phyloP scores from a whole-genome alignment of 345 rosid genomes.

The Aquilaria malaccensis region DNA sequence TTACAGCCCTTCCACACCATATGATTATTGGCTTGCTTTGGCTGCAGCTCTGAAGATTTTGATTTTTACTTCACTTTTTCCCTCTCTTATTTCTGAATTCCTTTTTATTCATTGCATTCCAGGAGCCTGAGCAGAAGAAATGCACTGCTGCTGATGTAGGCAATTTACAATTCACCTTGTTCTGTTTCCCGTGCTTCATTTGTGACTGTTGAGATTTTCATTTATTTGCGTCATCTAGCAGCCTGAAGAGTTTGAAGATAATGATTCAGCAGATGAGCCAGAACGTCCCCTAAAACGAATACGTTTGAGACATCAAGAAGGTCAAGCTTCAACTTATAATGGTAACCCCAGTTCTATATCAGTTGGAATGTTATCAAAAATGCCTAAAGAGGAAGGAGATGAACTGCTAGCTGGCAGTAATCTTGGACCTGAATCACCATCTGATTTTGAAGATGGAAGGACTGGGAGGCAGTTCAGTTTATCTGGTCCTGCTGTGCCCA shows the following conservation, averaged over 20 bases:
- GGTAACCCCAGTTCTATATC: constrained; percentile 16
- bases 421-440: constrained; percentile 6
- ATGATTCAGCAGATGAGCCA: constrained; percentile 34
- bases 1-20: no score
- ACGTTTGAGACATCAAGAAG: constrained; percentile 46
- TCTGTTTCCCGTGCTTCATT: constrained; percentile 3
- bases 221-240: constrained; percentile 15
- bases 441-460: constrained; percentile 6
- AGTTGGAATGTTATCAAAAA: constrained; percentile 20
- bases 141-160: constrained; percentile 33
- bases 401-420: constrained; percentile 20
- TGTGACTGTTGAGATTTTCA: not conserved
- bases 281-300: constrained; percentile 66
- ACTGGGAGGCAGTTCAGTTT: constrained; percentile 3
- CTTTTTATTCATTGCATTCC: constrained; percentile 4
- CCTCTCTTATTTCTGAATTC: constrained; percentile 5
- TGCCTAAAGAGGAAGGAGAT: constrained; percentile 30
- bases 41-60: not conserved
- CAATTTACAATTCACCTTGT: constrained; percentile 2
- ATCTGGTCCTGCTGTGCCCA: constrained; percentile 9
- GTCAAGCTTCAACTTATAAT: constrained; percentile 19
- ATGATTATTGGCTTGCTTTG: not conserved
- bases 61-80: constrained; percentile 2
- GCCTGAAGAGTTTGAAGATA: constrained; percentile 37
- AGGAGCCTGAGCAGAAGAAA: constrained; percentile 37